Base-by-base conservation (phyloP, 2,329 filamentous ascomycete species). In the Juglanconis juglandina region DNA sequence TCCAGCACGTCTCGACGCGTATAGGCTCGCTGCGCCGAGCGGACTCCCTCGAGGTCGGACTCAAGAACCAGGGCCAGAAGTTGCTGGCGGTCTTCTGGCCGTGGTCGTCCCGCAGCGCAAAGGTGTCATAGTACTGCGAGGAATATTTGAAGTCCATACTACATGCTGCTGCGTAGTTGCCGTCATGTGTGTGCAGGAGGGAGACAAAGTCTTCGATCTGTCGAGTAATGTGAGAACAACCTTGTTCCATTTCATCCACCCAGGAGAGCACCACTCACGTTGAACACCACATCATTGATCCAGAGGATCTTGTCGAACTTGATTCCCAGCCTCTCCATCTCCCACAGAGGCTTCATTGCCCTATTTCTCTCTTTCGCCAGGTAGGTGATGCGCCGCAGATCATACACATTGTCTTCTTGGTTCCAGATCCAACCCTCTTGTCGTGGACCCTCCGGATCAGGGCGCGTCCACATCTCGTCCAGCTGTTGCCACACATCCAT, bases 1-100 rank as follows among this genome's bases (percentile, higher is more conserved):
- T 89, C 87, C 87, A 90, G 70, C 87, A 92, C 64, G 86, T 87
- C n/a, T 74, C 72, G 1, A 90, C 86, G 1, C 80, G 82, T 1
- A 87, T 77, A 0, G 86, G 82, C 10, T 74, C 69, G 64, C 79
- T 77, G 24, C 68, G 71, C 63, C 79, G 77, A 30, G 86, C 75
- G 1, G 83, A 80, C 33, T 78, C 69, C 32, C 75, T 70, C 9
- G 78, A 72, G 1, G 66, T 66, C 9, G 68, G 71, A 10, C 66
- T 78, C 34, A 79, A 76, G 66, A 88, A 87, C 73, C 83, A 88
- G 0, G 85, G 85, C 82, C 84, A 88, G 41, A 77, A 77, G 50
- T 78, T 74, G 56, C 80, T 81, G 3, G 80, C 69, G 3, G 80
- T 76, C 63, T 82, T 81, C 49, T 81, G 74, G 6, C 84, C 84